Percentiles rank a stretch among this genome's conserved stretches.
Evolutionary conservation across 768 basidiomycete species (phyloP).

Genomic region (Coprinopsis cinerea): DNA sequence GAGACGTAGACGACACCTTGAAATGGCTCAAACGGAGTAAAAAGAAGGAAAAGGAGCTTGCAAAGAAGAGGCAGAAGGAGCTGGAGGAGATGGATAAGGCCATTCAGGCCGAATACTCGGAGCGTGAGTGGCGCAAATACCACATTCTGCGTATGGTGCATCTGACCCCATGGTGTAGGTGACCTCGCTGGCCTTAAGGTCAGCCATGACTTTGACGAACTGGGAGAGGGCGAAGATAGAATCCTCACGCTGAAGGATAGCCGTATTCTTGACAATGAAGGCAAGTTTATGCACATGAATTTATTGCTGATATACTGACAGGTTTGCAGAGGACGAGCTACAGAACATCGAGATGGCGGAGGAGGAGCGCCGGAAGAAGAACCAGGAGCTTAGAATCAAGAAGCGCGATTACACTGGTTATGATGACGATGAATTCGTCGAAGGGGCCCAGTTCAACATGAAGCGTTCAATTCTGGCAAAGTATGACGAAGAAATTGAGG

Average conservation of each 20-base stretch:
- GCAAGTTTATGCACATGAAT: conserved; percentile 30
- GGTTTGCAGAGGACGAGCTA: conserved; percentile 83
- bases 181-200: conserved; percentile 94
- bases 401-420: conserved; percentile 88
- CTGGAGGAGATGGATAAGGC: conserved; percentile 79
- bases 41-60: conserved; percentile 87
- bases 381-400: conserved; percentile 82
- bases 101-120: conserved; percentile 74
- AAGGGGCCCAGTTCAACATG: conserved; percentile 61
- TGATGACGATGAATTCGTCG: conserved; percentile 90
- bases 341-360: conserved; percentile 96
- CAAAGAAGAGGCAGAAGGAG: conserved; percentile 75
- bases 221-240: conserved; percentile 90
- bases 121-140: conserved; percentile 51
- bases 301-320: conserved; percentile 7
- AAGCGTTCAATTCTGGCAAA: conserved; percentile 83
- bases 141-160: not conserved
- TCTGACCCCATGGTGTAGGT: conserved; percentile 37
- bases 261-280: conserved; percentile 92
- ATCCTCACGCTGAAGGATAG: conserved; percentile 97
- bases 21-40: conserved; percentile 92
- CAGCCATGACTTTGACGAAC: conserved; percentile 85
- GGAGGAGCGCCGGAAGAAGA: conserved; percentile 72
- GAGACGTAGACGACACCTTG: conserved; percentile 68
- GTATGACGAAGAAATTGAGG: conserved; percentile 89